A percentile compares a stretch with the other conserved stretches of the same genome.
These are phyloP conservation scores for Mycena galopus DNA, from an alignment of 768 basidiomycete species.

Conservation along the genomic window DNA sequence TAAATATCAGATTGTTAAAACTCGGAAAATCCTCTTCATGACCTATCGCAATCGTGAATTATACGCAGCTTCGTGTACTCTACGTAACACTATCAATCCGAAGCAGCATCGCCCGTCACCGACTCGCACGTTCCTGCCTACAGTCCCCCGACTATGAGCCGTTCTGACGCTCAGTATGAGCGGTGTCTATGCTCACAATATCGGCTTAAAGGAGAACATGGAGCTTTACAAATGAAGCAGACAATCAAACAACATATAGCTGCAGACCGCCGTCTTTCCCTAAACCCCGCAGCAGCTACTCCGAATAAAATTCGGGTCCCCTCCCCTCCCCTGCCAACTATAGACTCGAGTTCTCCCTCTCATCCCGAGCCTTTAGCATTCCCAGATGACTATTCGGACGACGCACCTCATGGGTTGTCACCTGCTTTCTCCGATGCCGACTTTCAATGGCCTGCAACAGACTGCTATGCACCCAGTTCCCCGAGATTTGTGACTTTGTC, in stretches of 20 bases:
- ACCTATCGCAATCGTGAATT: not conserved
- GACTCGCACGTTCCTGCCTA: not conserved
- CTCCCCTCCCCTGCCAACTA: not conserved
- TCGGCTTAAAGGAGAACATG: not conserved
- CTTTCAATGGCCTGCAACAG: no score
- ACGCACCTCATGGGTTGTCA: no score
- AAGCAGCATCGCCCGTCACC: not conserved
- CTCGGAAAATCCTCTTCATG: not conserved
- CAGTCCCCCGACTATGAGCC: not conserved
- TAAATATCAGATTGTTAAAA: not conserved
- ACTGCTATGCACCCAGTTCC: no score
- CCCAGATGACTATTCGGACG: no score
- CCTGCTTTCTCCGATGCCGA: no score
- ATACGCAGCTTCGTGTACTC: not conserved
- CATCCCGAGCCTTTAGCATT: no score
- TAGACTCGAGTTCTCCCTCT: not conserved
- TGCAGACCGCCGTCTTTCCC: not conserved
- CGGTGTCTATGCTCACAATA: not conserved
- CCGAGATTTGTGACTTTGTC: no score
- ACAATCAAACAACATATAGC: not conserved
- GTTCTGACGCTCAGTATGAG: not conserved
- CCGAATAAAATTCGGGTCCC: not conserved
- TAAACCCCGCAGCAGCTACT: slow-evolving; percentile 3
- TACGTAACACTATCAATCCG: not conserved
- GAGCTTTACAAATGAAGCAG: not conserved